These are phyloP conservation scores for Trichoderma breve DNA, from an alignment of 2,329 filamentous ascomycete genomes.

Conservation along the genomic window DNA sequence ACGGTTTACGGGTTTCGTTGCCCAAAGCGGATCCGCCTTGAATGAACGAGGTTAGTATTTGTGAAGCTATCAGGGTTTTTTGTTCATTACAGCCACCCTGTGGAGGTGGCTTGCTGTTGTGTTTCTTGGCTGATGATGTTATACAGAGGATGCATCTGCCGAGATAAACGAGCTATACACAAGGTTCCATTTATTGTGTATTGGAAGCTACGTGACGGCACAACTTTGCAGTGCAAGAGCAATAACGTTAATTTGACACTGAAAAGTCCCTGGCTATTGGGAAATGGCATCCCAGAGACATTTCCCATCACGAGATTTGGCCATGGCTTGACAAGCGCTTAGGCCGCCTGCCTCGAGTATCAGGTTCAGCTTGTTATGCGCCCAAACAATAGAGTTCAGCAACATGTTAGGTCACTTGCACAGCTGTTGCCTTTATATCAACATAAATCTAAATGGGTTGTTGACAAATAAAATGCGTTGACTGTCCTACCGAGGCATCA, in stretches of 20 bases:
- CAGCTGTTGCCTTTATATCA: background rate
- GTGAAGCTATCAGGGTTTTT: background rate
- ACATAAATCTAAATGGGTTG: background rate
- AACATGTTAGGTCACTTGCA: background rate
- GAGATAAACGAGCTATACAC: background rate
- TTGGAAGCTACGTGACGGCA: background rate
- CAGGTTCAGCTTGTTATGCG: background rate
- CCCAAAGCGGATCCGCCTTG: background rate
- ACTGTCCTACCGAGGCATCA: background rate
- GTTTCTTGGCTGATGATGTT: background rate
- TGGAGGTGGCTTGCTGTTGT: background rate
- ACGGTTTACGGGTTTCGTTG: background rate
- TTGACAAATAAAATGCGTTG: background rate
- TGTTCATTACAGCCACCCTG: background rate
- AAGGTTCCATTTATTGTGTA: background rate
- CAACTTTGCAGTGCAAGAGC: background rate
- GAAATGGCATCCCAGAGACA: background rate
- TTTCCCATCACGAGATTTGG: background rate
- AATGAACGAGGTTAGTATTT: background rate
- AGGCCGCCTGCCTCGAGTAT: background rate
- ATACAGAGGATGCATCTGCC: background rate
- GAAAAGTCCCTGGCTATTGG: background rate
- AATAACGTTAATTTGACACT: background rate
- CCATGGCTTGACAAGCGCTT: background rate
- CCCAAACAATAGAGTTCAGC: background rate